phyloP scores from a whole-genome alignment of 2,329 filamentous ascomycete species.

The Beauveria medogensis region DNA sequence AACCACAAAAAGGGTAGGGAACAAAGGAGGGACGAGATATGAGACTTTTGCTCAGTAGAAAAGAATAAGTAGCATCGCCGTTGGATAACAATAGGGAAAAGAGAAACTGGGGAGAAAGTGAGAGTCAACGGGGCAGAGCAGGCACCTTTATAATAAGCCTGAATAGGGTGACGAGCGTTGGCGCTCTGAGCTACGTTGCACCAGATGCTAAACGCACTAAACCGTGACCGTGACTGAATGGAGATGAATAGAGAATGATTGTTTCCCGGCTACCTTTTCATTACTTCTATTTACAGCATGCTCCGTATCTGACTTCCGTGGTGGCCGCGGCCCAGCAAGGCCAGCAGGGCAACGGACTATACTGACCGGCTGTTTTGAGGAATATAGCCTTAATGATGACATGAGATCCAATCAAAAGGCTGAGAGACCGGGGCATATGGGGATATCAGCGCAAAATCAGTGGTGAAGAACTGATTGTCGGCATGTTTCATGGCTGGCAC shows the following conservation, averaged over 20 bases:
- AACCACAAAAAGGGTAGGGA: not conserved
- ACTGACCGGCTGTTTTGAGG: not conserved
- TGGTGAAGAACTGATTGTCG: slow-evolving; percentile 4
- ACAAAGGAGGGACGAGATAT: not conserved
- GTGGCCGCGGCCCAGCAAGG: not conserved
- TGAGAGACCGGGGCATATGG: not conserved
- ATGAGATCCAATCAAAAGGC: not conserved
- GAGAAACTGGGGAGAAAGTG: not conserved
- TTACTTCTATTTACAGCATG: slow-evolving; percentile 1
- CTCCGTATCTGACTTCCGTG: not conserved
- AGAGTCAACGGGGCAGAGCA: slow-evolving; percentile 3
- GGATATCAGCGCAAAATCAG: not conserved
- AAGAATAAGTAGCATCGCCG: not conserved
- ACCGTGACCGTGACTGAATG: not conserved
- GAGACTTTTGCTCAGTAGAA: slow-evolving; percentile 12
- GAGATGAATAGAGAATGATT: not conserved
- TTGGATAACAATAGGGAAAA: not conserved
- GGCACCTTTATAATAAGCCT: slow-evolving; percentile 7
- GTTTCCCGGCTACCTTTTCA: not conserved
- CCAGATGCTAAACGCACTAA: not conserved
- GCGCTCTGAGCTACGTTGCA: slow-evolving; percentile 1
- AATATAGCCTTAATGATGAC: not conserved
- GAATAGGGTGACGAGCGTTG: not conserved
- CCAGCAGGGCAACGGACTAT: not conserved
- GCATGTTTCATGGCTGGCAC: slow-evolving; percentile 20